A percentile compares a stretch with the other conserved stretches of the same genome.
Conservation (phyloP, 1,284 basidiomycete species). For the Trichosporon coremiiforme region DNA sequence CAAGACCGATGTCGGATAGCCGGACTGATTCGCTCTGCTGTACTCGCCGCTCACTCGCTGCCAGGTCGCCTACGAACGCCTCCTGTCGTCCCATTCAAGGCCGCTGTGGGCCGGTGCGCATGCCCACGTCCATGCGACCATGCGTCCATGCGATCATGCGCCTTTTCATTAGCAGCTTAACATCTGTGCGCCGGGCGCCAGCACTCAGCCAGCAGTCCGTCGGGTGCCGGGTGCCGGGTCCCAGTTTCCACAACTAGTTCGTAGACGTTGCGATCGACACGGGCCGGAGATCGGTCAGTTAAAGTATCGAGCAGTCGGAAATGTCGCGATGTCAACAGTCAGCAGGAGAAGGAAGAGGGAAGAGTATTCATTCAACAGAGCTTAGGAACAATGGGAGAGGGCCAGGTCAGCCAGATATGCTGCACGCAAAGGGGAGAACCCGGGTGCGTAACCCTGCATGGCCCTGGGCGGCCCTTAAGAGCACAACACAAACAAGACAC, state of each 20-base stretch:
- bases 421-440: neutral
- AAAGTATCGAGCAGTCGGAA: neutral
- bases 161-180: neutral
- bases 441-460: neutral
- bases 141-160: too few relatives aligned
- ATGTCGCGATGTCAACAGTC: neutral
- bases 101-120: neutral
- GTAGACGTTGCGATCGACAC: neutral
- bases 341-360: too few relatives aligned
- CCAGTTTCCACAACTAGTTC: neutral
- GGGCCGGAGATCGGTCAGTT: neutral
- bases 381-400: neutral
- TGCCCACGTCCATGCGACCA: neutral
- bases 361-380: neutral
- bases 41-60: neutral
- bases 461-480: neutral
- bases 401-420: slow-evolving; percentile 2
- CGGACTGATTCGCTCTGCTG: neutral
- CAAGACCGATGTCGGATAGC: slow-evolving; percentile 11
- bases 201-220: neutral
- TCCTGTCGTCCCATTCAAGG: neutral
- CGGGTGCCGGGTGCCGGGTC: too few relatives aligned
- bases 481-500: neutral
- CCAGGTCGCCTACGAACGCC: neutral
- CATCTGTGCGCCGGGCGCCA: neutral